phyloP scores from a whole-genome alignment of 2,329 filamentous ascomycete genomes.

The Boeremia lycopersici region DNA sequence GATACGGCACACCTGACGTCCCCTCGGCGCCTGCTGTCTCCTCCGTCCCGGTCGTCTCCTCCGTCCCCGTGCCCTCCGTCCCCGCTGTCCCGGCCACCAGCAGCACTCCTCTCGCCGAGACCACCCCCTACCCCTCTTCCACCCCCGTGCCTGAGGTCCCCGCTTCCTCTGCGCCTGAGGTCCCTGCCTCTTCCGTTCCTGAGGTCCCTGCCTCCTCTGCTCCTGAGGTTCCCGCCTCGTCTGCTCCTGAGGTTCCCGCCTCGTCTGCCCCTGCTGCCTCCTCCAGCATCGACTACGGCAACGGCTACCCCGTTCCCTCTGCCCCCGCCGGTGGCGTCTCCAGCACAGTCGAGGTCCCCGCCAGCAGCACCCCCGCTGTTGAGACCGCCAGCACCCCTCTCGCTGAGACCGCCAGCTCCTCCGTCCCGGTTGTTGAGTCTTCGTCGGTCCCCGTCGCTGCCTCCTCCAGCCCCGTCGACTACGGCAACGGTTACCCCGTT shows the following conservation, averaged over 20 bases:
- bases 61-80: not conserved
- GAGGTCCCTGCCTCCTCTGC: constrained; percentile 13
- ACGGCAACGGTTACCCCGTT: constrained; percentile 15
- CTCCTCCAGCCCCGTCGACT: constrained; percentile 13
- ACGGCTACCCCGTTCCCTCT: constrained; percentile 14
- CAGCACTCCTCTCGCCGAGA: constrained; percentile 14
- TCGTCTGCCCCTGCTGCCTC: constrained; percentile 16
- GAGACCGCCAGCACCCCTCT: constrained; percentile 12
- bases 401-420: constrained; percentile 8
- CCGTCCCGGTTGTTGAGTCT: not conserved
- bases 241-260: constrained; percentile 8
- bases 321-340: constrained; percentile 14
- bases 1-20: constrained; percentile 17
- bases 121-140: constrained; percentile 10
- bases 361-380: not conserved
- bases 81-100: constrained; percentile 7
- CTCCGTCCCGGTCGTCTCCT: constrained; percentile 4
- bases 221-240: constrained; percentile 5
- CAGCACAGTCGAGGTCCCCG: constrained; percentile 7
- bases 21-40: constrained; percentile 11
- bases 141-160: constrained; percentile 6
- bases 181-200: constrained; percentile 16
- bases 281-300: constrained; percentile 15
- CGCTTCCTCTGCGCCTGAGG: constrained; percentile 10
- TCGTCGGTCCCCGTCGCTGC: no score